phyloP scores from a whole-genome alignment of 139 green algal genomes.

The Picochlorum sp. region DNA sequence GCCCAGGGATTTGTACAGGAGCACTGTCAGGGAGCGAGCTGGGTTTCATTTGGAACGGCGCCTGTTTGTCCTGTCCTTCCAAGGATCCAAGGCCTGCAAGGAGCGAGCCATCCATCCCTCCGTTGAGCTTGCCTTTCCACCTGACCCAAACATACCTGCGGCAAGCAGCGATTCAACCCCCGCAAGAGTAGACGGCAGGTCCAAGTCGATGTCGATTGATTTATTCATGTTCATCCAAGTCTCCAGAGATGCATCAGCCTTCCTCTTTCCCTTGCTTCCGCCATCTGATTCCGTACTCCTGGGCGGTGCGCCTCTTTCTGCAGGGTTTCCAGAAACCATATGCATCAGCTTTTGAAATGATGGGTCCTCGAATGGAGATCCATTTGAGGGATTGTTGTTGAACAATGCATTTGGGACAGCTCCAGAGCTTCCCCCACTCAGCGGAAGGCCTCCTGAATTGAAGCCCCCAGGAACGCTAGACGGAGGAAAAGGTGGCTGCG shows the following conservation, averaged over 20 bases:
- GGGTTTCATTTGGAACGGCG: not conserved
- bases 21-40: constrained; percentile 6
- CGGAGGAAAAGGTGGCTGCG: not conserved
- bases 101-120: not conserved
- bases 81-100: not conserved
- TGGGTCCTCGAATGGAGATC: constrained; percentile 31
- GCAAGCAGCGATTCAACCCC: constrained; percentile 8
- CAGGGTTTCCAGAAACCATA: constrained; percentile 12
- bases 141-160: not conserved
- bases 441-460: no score
- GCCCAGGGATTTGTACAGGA: not conserved
- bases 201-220: constrained; percentile 19
- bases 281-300: constrained; percentile 1
- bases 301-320: not conserved
- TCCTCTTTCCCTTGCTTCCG: constrained; percentile 12
- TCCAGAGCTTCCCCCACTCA: no score
- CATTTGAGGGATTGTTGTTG: not conserved
- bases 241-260: constrained; percentile 29
- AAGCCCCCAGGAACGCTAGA: no score
- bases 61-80: not conserved
- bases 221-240: constrained; percentile 32
- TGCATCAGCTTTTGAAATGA: constrained; percentile 30
- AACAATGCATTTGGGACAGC: not conserved
- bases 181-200: constrained; percentile 12
- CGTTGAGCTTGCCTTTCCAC: not conserved